Evolutionary conservation across 331 rosid species (phyloP), one percentile per base, ranked within the genome.

Genomic region (Arachis monticola): DNA sequence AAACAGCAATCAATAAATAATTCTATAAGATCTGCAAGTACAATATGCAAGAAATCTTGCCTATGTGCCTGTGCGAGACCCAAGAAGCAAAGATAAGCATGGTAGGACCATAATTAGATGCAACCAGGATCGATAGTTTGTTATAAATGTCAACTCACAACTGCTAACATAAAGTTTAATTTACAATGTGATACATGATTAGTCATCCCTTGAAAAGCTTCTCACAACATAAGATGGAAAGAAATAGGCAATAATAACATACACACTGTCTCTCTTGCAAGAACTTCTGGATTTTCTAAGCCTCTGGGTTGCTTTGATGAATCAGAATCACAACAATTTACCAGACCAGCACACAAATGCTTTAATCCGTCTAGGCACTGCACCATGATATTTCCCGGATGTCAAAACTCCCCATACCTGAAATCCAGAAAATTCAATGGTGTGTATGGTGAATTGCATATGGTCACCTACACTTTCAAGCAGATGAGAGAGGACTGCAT

Each of bases 191-290:
- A 73, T 74, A 68, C 69, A 53, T 46, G 53, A 40, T 35, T 30
- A 17, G 55, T 84, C 42, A 77, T 69, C 65, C 48, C 42, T 48
- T 17, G 60, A 41, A 55, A 47, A 70, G 17, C 50, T 74, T 72
- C 52, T 65, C 62, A 70, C 75, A 70, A 68, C 76, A 75, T 42
- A 59, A 27, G 73, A 51, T 44, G 57, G 59, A 82, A 74, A 75
- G 69, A 69, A 64, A 61, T 58, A 38, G 76, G 72, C 41, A 80
- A 77, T 60, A 73, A 66, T 59, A 66, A 82, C 87, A 50, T 85
- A 85, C 87, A 85, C 45, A 85, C 89, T 9, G 89, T 85, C 67
- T 85, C 87, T 73, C 89, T 83, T 60, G 89, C 87, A 77, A 85
- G 89, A 47, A 46, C 72, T 85, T 85, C 83, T 31, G 89, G 89